Base-by-base conservation (phyloP, 177 flowering plant genomes). In the Vitis hybrid region DNA sequence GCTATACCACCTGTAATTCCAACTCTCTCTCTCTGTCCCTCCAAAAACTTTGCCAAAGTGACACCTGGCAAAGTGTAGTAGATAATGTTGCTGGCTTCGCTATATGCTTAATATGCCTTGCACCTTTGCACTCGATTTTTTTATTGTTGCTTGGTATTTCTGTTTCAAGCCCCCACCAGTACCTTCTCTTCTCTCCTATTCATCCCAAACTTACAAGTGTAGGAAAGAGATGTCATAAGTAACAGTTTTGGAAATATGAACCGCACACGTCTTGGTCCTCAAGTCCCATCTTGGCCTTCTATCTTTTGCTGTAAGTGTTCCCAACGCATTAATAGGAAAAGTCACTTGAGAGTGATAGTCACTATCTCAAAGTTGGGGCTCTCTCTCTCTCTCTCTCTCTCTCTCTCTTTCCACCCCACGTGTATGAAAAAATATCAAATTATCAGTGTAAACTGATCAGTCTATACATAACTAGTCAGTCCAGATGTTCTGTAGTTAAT, bases 21-120 rank as follows among this genome's bases (percentile, higher is more conserved):
- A 45, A 62, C 21, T 61, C 66, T 45, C 19, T 18, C 19, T 18
- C 48, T 67, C 51, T 61, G 2, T 14, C 50, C 58, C 51, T 55
- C 16, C 10, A 31, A 5, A 16, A 16, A 22, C 13, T 53, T 22
- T 60, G 66, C 21, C 53, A 51, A 33, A 22, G 57, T n/a, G 76
- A 69, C 75, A 69, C 71, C 68, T 77, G 72, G 72, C 71, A 72
- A 67, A 62, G 39, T 53, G 52, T 26, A 48, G 33, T 15, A 33
- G 65, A 57, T 26, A n/a, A 61, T 56, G 31, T 67, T n/a, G 62
- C 64, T 75, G 63, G 14, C 58, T 72, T 61, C 53, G 67, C 55
- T 61, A 14, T 22, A 19, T 51, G 48, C 65, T 51, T 19, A 8
- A 64, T 13, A 45, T 69, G 61, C 57, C 45, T 67, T 48, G 14